Conservation (phyloP, 225 moss, liverwort and hornwort genomes). For the Physcomitrellopsis africana region DNA sequence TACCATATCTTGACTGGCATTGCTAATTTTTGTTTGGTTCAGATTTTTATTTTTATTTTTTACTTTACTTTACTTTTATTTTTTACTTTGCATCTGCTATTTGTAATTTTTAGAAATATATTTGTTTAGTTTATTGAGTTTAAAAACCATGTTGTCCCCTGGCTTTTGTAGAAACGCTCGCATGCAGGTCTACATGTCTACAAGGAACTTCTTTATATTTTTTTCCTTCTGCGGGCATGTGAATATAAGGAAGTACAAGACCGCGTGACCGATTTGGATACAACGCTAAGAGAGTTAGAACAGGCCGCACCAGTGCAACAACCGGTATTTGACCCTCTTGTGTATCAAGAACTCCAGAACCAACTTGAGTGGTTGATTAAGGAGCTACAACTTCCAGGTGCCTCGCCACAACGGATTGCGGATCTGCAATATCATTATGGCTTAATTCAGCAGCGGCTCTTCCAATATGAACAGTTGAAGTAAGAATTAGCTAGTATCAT, state of each 20-base stretch:
- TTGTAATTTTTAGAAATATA: slow-evolving; percentile 19
- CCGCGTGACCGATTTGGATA: slow-evolving; percentile 66
- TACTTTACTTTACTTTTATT: neutral
- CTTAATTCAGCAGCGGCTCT: slow-evolving; percentile 57
- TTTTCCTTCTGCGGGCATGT: slow-evolving; percentile 82
- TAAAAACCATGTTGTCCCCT: neutral
- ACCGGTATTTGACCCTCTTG: slow-evolving; percentile 41
- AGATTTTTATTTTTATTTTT: neutral
- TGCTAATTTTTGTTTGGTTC: neutral
- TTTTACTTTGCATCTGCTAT: slow-evolving; percentile 24
- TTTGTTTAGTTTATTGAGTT: neutral
- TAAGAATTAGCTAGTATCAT: slow-evolving; percentile 20
- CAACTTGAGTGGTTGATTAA: slow-evolving; percentile 62
- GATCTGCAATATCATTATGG: slow-evolving; percentile 70
- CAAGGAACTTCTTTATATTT: slow-evolving; percentile 82
- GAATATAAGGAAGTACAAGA: slow-evolving; percentile 84
- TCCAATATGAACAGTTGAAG: slow-evolving; percentile 53
- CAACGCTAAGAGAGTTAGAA: slow-evolving; percentile 58
- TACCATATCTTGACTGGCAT: too few species aligned
- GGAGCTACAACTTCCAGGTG: slow-evolving; percentile 52
- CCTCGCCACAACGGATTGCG: slow-evolving; percentile 46
- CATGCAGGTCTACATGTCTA: slow-evolving; percentile 88
- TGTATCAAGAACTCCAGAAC: slow-evolving; percentile 62
- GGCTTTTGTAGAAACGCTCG: slow-evolving; percentile 66
- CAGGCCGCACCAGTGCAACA: slow-evolving; percentile 44